Percentiles rank a stretch among this genome's conserved stretches.
phyloP scores from a whole-genome alignment of 305 asterid genomes.

The Fraxinus ornus region DNA sequence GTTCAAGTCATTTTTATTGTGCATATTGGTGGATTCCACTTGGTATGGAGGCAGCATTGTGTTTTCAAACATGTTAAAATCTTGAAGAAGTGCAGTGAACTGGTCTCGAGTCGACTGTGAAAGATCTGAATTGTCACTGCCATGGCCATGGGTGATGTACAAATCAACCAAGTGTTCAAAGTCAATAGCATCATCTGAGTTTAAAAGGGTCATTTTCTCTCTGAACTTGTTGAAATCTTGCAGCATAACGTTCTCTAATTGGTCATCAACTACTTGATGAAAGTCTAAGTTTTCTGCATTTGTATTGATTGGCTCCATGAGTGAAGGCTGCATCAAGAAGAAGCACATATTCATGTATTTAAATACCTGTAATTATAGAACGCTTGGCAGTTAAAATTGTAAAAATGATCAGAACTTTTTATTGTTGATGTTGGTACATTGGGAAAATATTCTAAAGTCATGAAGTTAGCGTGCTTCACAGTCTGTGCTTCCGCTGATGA shows the following conservation, averaged over 20 bases:
- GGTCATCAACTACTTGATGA: constrained; percentile 18
- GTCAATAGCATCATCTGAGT: constrained; percentile 5
- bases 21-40: constrained; percentile 2
- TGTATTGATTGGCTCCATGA: constrained; percentile 29
- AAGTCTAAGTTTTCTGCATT: constrained; percentile 13
- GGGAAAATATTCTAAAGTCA: neutral
- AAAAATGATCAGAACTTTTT: neutral
- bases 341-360: neutral
- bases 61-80: constrained; percentile 29
- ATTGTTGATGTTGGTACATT: neutral
- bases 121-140: constrained; percentile 15
- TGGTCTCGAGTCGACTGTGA: constrained; percentile 17
- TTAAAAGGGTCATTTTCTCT: constrained; percentile 17
- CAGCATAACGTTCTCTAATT: constrained; percentile 17
- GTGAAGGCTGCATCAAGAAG: neutral
- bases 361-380: neutral
- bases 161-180: constrained; percentile 37
- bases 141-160: constrained; percentile 26
- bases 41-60: constrained; percentile 21
- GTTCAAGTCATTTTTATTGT: neutral
- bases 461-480: neutral
- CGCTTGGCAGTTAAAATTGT: neutral
- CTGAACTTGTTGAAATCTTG: constrained; percentile 34
- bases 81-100: constrained; percentile 22
- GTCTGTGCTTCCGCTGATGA: neutral